Conservation (phyloP, 441 rosid species). For the Metrosideros polymorpha region DNA sequence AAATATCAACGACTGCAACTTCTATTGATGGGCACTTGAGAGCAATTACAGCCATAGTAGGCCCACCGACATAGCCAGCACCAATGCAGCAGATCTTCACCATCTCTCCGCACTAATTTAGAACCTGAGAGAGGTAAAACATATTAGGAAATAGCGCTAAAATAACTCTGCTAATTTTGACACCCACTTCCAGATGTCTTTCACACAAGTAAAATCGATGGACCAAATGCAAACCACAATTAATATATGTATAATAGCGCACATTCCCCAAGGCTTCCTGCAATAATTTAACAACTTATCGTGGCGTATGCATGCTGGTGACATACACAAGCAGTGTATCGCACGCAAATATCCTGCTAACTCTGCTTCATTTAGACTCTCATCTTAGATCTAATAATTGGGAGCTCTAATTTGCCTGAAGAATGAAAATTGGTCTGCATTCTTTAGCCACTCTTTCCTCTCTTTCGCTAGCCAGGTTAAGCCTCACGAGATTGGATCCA, state of each 20-base stretch:
- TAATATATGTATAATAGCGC: neutral
- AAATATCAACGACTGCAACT: constrained; percentile 7
- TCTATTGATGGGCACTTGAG: constrained; percentile 12
- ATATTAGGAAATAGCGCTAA: neutral
- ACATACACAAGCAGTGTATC: neutral
- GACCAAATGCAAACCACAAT: neutral
- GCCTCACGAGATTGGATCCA: neutral
- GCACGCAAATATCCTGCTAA: neutral
- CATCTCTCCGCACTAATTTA: neutral
- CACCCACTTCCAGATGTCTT: neutral
- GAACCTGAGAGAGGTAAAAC: neutral
- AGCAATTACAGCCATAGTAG: constrained; percentile 15
- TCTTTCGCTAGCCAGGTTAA: neutral
- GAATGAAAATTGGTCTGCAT: neutral
- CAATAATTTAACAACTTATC: neutral
- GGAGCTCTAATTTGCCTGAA: neutral
- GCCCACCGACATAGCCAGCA: constrained; percentile 16
- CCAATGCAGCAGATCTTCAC: constrained; percentile 15
- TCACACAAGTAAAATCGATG: neutral
- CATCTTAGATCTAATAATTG: neutral
- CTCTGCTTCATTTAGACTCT: neutral
- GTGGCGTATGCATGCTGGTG: neutral
- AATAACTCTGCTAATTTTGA: neutral
- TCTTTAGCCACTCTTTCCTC: neutral
- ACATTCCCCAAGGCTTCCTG: neutral